Base-by-base conservation (phyloP, 2,329 filamentous ascomycete species). In the Fusarium musae region DNA sequence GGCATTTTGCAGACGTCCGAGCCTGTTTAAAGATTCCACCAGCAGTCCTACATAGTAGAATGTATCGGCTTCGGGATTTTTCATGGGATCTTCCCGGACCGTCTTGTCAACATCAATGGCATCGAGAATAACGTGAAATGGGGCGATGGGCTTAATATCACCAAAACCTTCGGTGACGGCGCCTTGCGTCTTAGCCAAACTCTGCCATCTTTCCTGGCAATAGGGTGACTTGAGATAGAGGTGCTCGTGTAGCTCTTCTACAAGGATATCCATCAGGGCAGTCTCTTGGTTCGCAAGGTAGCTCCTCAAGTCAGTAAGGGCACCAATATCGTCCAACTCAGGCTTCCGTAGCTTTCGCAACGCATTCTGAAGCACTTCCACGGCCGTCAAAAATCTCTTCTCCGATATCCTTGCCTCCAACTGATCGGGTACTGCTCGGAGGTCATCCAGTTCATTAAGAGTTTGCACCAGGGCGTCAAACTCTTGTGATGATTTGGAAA, bases 231-330 rank as follows among this genome's bases (percentile, higher is more conserved):
- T 98, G 43, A 99, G 90, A 80, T 99, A 99, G 8, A 99, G 87
- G 83, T 99, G 96, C 80, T 97, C 96, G 80, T 99, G 96, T 39
- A 99, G 86, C 82, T 99, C 96, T 80, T 99, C 96, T n/a, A 98
- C 91, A 63, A 99, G 82, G 59, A 98, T 98, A 79, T 99, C 96
- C 79, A 96, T 96, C 72, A 99, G 84, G 0, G 94, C 90, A 34
- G 92, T 93, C 83, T 99, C 96, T 80, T 99, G 97, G 79, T 97
- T 98, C 66, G 91, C 91, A 65, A 99, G 90, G 79, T 98, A 98
- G 77, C 91, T 91, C 63, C 94, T 90, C 74, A 99, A 84, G 76
- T 99, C 96, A 64, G 90, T 91, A 77, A 99, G 85, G 12, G 95
- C 96, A 3, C 95, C 95, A 74, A 99, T 97, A 40, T 93, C 92